phyloP scores from a whole-genome alignment of 371 early-diverging fungal species.

The Batkoa obscura region DNA sequence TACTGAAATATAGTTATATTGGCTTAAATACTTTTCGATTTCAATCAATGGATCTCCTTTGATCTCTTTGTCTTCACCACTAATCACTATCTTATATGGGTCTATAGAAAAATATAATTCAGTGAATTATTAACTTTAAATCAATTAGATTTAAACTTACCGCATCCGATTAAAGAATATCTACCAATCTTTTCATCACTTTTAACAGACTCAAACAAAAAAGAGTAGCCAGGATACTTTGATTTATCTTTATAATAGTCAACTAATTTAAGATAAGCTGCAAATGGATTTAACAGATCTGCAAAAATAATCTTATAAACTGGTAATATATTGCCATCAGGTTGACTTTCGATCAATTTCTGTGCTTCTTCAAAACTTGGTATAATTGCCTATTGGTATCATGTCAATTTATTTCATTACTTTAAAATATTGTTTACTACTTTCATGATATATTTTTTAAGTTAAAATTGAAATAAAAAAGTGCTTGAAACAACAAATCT shows the following conservation, averaged over 20 bases:
- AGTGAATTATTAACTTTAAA: not conserved
- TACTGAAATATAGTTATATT: constrained; percentile 52
- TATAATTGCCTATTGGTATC: too few species aligned
- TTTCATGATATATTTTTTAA: too few species aligned
- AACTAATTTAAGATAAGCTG: constrained; percentile 78
- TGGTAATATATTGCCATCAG: constrained; percentile 67
- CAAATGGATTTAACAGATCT: constrained; percentile 89
- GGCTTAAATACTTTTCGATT: constrained; percentile 60
- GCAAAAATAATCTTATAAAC: constrained; percentile 69
- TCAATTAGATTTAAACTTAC: constrained; percentile 18
- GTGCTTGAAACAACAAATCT: too few species aligned
- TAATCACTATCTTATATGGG: constrained; percentile 65
- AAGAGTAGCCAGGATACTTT: constrained; percentile 30
- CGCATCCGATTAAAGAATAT: constrained; percentile 84
- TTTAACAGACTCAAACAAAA: constrained; percentile 85
- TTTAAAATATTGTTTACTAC: too few species aligned
- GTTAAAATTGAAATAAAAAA: too few species aligned
- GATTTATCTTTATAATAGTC: not conserved
- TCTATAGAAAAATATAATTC: constrained; percentile 18
- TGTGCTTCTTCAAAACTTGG: constrained; percentile 38
- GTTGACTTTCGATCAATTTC: constrained; percentile 21
- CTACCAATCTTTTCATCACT: constrained; percentile 89
- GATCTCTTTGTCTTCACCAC: constrained; percentile 42
- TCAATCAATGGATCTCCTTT: constrained; percentile 75
- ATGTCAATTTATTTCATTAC: too few species aligned